phyloP scores from a whole-genome alignment of 352 stramenopile species.

The Aphanomyces astaci region DNA sequence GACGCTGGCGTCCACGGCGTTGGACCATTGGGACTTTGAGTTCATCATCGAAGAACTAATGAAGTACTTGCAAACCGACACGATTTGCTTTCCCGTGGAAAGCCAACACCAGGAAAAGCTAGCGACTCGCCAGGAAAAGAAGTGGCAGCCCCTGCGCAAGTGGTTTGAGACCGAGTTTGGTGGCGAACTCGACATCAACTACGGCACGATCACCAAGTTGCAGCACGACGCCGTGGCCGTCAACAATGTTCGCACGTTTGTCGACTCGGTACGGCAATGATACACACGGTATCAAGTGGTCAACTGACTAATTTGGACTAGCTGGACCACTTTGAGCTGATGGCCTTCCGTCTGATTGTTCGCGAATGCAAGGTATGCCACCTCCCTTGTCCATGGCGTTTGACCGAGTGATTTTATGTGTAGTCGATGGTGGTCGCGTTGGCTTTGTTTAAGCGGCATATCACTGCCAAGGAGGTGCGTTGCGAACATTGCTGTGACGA shows the following conservation, averaged over 20 bases:
- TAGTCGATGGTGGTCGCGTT: constrained; percentile 76
- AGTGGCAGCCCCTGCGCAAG: constrained; percentile 75
- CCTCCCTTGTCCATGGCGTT: constrained; percentile 1
- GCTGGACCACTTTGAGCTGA: constrained; percentile 68
- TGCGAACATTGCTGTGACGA: neutral
- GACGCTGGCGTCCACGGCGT: constrained; percentile 70
- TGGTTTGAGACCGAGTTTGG: constrained; percentile 70
- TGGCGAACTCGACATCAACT: constrained; percentile 71
- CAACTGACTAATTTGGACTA: constrained; percentile 23
- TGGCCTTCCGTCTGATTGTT: constrained; percentile 58
- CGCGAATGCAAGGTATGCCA: constrained; percentile 77
- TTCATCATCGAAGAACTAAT: constrained; percentile 62
- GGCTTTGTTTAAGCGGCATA: constrained; percentile 75
- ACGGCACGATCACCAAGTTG: constrained; percentile 63
- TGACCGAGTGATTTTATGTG: too few species aligned
- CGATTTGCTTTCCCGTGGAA: constrained; percentile 82
- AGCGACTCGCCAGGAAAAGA: constrained; percentile 70
- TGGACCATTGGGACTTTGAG: constrained; percentile 55
- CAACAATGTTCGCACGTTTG: constrained; percentile 45
- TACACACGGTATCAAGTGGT: neutral
- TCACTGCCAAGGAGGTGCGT: constrained; percentile 61
- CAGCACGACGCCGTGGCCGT: constrained; percentile 54
- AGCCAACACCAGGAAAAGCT: constrained; percentile 77
- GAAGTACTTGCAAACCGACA: constrained; percentile 83
- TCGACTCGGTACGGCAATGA: constrained; percentile 49